Conservation (phyloP, 2,329 filamentous ascomycete genomes). For the Venturia carpophila region DNA sequence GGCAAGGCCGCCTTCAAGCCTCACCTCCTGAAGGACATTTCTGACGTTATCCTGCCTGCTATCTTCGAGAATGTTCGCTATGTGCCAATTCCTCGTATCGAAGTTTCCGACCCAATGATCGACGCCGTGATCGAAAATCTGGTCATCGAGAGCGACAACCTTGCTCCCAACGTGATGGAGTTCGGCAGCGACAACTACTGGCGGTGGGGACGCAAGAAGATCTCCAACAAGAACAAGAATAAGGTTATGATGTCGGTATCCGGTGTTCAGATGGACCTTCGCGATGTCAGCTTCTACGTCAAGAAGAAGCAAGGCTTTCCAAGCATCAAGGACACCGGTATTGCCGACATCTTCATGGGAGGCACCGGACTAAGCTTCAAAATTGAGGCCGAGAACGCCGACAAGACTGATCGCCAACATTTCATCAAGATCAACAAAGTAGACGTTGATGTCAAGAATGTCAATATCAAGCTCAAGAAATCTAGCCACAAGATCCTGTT, state of each 20-base stretch:
- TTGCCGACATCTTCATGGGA: conserved; percentile 80
- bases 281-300: conserved; percentile 86
- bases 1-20: conserved; percentile 89
- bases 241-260: conserved; percentile 77
- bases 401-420: conserved; percentile 65
- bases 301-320: conserved; percentile 94
- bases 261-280: conserved; percentile 84
- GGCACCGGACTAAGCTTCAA: conserved; percentile 88
- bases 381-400: conserved; percentile 75
- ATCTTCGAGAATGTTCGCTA: conserved; percentile 81
- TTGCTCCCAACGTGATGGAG: conserved; percentile 87
- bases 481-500: conserved; percentile 94
- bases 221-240: conserved; percentile 74
- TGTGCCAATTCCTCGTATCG: conserved; percentile 86
- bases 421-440: conserved; percentile 95
- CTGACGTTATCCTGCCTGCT: conserved; percentile 74
- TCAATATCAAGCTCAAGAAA: conserved; percentile 85
- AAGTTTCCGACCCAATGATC: conserved; percentile 75
- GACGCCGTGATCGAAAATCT: conserved; percentile 92
- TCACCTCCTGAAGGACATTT: conserved; percentile 81
- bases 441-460: conserved; percentile 68
- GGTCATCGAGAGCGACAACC: conserved; percentile 91
- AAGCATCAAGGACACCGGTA: conserved; percentile 73
- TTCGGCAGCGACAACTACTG: conserved; percentile 89
- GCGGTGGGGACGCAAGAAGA: conserved; percentile 86